phyloP scores from a whole-genome alignment of 441 rosid species.

The Gossypium davidsonii region DNA sequence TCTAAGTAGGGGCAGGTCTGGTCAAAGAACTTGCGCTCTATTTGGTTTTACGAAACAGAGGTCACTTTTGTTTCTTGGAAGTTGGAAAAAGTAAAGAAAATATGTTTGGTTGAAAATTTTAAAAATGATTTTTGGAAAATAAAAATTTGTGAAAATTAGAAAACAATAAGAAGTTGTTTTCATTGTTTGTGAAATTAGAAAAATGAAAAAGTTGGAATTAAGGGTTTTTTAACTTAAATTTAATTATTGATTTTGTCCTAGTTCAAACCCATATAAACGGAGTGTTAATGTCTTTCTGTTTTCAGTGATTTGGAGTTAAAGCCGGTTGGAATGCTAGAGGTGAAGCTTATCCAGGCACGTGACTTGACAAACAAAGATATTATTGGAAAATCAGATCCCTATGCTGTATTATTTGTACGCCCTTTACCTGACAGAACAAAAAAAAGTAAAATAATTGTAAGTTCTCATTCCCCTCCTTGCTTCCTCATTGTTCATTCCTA shows the following conservation, averaged over 20 bases:
- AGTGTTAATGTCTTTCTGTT: constrained; percentile 16
- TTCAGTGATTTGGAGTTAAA: constrained; percentile 76
- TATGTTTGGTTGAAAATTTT: no score
- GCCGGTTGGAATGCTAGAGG: constrained; percentile 85
- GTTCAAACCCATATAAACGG: no score
- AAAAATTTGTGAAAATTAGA: no score
- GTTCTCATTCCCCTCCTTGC: constrained; percentile 12
- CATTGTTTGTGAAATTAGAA: no score
- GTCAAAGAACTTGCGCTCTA: neutral
- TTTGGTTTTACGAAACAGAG: no score
- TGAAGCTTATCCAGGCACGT: constrained; percentile 89
- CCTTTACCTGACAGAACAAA: constrained; percentile 70
- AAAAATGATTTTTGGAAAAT: no score
- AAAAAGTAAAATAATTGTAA: constrained; percentile 77
- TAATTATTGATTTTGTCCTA: no score
- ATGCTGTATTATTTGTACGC: constrained; percentile 63
- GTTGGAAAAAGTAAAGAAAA: no score
- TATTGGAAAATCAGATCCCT: constrained; percentile 97
- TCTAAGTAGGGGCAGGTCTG: neutral
- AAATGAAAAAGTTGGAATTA: no score
- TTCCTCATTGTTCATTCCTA: neutral
- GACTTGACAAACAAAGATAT: constrained; percentile 76
- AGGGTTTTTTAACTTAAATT: no score
- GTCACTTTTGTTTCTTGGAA: no score
- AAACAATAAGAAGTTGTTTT: no score